Conservation (phyloP, 805 yeast genomes). For the Priceomyces melissophilus region DNA sequence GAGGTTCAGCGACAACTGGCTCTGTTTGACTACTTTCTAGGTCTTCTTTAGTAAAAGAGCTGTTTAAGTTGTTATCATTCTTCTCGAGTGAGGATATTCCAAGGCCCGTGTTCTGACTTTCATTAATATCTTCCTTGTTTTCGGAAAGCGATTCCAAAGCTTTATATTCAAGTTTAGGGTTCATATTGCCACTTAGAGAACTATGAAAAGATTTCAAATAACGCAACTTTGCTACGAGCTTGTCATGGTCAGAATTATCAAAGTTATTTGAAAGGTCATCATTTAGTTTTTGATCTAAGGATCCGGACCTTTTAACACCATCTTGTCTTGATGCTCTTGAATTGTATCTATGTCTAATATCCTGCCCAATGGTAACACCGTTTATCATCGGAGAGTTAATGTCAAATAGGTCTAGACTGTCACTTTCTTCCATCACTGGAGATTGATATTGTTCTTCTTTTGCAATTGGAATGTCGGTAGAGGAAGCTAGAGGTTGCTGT, state of each 20-base stretch:
- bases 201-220: slow-evolving; percentile 19
- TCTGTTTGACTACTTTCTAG: not conserved
- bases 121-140: not conserved
- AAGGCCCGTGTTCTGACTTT: slow-evolving; percentile 6
- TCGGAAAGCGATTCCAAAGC: slow-evolving; percentile 11
- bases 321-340: too few species aligned
- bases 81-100: slow-evolving; percentile 5
- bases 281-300: not conserved
- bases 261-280: too few species aligned
- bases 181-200: slow-evolving; percentile 18
- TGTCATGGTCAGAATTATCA: not conserved
- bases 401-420: slow-evolving; percentile 21
- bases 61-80: not conserved
- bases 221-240: not conserved
- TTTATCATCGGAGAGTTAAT: slow-evolving; percentile 29
- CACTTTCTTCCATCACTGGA: slow-evolving; percentile 10
- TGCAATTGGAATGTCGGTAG: too few species aligned
- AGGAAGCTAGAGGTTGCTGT: too few species aligned
- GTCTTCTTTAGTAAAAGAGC: too few species aligned
- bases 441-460: slow-evolving; percentile 1
- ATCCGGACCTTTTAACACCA: not conserved
- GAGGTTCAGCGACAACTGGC: not conserved
- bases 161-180: slow-evolving; percentile 12
- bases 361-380: slow-evolving; percentile 31
- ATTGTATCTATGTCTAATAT: slow-evolving; percentile 16